These are phyloP conservation scores for Ophiostoma novo-ulmi DNA, from an alignment of 2,329 filamentous ascomycete genomes.

Conservation along the genomic window DNA sequence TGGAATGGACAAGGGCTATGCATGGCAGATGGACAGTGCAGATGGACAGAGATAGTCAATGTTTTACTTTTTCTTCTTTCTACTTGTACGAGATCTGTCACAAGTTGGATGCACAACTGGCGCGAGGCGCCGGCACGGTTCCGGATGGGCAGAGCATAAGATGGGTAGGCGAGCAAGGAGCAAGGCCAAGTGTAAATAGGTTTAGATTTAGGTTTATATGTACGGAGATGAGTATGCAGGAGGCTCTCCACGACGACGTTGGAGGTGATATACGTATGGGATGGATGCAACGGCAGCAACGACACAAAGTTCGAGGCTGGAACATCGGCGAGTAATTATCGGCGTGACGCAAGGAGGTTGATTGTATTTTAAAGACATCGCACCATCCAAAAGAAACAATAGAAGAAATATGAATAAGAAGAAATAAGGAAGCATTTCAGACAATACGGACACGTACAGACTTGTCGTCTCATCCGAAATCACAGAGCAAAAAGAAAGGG, in stretches of 20 bases:
- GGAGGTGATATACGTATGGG: too few relatives aligned
- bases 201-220: neutral
- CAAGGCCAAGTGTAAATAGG: conserved; percentile 10
- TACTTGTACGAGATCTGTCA: neutral
- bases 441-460: neutral
- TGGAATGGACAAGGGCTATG: neutral
- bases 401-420: neutral
- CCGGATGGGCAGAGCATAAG: neutral
- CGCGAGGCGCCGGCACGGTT: conserved; percentile 1
- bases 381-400: neutral
- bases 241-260: neutral
- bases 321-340: neutral
- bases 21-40: conserved; percentile 1
- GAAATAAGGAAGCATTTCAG: neutral
- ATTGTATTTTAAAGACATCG: neutral
- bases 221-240: neutral
- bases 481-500: neutral
- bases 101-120: neutral
- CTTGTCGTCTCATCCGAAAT: neutral
- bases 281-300: neutral
- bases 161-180: neutral
- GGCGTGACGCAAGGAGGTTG: neutral
- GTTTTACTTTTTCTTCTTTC: neutral
- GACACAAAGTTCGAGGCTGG: neutral
- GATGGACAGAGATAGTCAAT: neutral